Base-by-base conservation (phyloP, 176 grass and related monocot genomes). In the Stipa capillata region DNA sequence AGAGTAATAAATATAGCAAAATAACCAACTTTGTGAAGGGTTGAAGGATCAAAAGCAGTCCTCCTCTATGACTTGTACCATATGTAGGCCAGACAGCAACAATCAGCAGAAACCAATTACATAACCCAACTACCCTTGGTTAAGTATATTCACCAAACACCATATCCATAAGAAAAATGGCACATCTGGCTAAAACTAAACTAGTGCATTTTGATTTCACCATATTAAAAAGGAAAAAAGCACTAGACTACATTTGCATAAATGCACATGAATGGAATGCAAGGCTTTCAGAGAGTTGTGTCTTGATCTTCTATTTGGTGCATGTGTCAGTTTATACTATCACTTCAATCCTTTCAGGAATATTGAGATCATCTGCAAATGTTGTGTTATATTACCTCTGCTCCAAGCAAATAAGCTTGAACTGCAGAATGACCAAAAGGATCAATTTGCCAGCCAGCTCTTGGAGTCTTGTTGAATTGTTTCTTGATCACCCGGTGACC, bases 361-460 rank as follows among this genome's bases (percentile, higher is more conserved):
- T 42, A 56, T 51, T 4, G 27, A 53, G 34, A 82, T 32, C 27
- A 56, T 42, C 36, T 6, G 24, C 73, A 76, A 74, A 85, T 92
- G 48, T 66, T 41, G 47, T 65, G 67, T 67, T 58, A 58, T 25
- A 36, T 71, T 59, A 97, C 94, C 91, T 97, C 94, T 44, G 72
- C 87, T 82, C 94, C 94, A 23, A 97, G 91, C 72, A 97, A 82
- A 71, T 97, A 97, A 76, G 72, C 87, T 68, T 97, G 94, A 70
- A 97, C 91, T 23, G 91, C 81, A 44, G 94, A 94, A 83, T 97
- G 94, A 47, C 94, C 94, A 86, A 97, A 97, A 58, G 94, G 94
- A 72, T 97, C 94, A 6, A 97, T 97, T 83, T 97, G 94, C 94
- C 91, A 94, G 25, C 91, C 94, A 87, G 77, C 91, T 81, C 94